Percentiles rank a stretch among this genome's conserved stretches.
These are phyloP conservation scores for Pythium oligandrum DNA, from an alignment of 352 stramenopile genomes.

Conservation along the genomic window DNA sequence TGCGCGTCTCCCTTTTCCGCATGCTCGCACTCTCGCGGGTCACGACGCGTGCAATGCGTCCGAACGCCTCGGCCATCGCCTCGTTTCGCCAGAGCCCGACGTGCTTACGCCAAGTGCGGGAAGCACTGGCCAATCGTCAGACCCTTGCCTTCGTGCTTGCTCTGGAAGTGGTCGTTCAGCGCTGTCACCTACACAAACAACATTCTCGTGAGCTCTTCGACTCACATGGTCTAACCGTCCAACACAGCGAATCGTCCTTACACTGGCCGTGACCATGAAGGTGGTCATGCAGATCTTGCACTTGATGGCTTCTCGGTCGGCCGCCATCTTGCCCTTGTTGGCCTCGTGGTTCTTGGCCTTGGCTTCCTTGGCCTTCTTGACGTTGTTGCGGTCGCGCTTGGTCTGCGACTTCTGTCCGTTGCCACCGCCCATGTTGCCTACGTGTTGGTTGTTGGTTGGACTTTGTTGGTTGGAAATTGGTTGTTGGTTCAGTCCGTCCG, in stretches of 20 bases:
- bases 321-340: constrained; percentile 79
- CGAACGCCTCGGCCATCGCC: too few species aligned
- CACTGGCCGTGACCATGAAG: constrained; percentile 81
- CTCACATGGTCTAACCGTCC: neutral
- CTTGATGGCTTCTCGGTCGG: constrained; percentile 74
- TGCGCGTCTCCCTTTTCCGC: too few species aligned
- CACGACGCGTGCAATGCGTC: too few species aligned
- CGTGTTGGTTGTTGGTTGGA: constrained; percentile 1
- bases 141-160: constrained; percentile 74
- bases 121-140: constrained; percentile 80
- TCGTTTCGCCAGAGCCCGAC: neutral
- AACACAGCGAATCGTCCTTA: constrained; percentile 20
- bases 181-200: constrained; percentile 32
- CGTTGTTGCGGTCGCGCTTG: constrained; percentile 79
- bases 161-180: constrained; percentile 79
- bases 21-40: too few species aligned
- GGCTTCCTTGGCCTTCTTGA: constrained; percentile 82
- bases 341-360: constrained; percentile 79
- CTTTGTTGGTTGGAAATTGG: constrained; percentile 13
- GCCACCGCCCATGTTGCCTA: constrained; percentile 63
- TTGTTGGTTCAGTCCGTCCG: neutral
- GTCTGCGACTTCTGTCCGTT: constrained; percentile 80
- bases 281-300: constrained; percentile 88
- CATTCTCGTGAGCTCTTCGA: constrained; percentile 1
- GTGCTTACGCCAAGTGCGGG: constrained; percentile 22